phyloP scores from a whole-genome alignment of 1,139 yeast species.

The Magnusiomyces ingens region DNA sequence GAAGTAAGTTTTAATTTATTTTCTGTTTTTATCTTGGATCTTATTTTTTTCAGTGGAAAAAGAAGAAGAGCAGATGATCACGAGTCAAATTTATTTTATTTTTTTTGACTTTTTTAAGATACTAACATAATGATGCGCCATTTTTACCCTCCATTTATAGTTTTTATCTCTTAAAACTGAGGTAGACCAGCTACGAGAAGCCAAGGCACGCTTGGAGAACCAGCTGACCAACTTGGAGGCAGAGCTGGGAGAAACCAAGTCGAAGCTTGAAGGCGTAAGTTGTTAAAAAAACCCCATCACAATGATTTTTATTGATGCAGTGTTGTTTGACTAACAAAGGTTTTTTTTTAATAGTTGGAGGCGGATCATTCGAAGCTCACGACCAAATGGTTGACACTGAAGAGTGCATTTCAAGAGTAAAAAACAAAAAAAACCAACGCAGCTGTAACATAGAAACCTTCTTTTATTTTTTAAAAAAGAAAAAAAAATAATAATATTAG shows the following conservation, averaged over 20 bases:
- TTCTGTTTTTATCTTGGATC: slow-evolving; percentile 23
- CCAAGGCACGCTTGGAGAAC: slow-evolving; percentile 29
- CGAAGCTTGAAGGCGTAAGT: slow-evolving; percentile 13
- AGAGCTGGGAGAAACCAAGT: slow-evolving; percentile 29
- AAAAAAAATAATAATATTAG: background rate
- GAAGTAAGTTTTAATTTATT: slow-evolving; percentile 9
- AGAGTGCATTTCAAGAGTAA: slow-evolving; percentile 31
- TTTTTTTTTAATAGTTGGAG: background rate
- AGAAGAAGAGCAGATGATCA: slow-evolving; percentile 30
- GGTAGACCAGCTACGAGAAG: slow-evolving; percentile 32
- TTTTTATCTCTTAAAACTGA: slow-evolving; percentile 44
- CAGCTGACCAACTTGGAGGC: slow-evolving; percentile 32
- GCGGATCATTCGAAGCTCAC: slow-evolving; percentile 22
- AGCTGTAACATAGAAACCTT: slow-evolving; percentile 20
- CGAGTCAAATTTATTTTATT: slow-evolving; percentile 48
- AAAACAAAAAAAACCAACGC: slow-evolving; percentile 11
- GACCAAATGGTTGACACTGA: slow-evolving; percentile 27
- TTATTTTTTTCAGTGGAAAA: slow-evolving; percentile 47
- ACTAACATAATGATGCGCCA: slow-evolving; percentile 43
- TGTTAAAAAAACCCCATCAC: background rate
- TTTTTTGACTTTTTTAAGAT: slow-evolving; percentile 10
- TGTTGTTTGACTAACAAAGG: slow-evolving; percentile 17
- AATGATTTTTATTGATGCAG: background rate
- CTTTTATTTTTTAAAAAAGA: slow-evolving; percentile 4
- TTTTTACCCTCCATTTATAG: slow-evolving; percentile 17